phyloP scores from a whole-genome alignment of 1,284 basidiomycete genomes.

The Irpex sp. region DNA sequence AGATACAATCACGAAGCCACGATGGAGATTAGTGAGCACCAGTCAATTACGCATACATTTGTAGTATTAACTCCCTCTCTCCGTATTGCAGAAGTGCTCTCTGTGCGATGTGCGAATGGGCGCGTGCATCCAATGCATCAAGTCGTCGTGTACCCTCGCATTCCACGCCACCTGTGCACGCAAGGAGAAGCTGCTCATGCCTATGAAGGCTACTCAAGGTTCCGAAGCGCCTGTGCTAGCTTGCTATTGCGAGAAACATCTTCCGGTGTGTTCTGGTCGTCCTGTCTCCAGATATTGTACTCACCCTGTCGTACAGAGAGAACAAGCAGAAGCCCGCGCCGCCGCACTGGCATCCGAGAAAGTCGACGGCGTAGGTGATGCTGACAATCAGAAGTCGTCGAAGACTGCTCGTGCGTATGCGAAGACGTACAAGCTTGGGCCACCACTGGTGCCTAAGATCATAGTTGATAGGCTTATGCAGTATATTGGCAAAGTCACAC shows the following conservation, averaged over 20 bases:
- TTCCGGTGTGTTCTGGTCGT: conserved; percentile 61
- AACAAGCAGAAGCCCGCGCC: conserved; percentile 59
- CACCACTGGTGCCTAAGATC: conserved; percentile 72
- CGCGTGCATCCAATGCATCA: conserved; percentile 97
- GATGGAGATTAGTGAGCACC: conserved; percentile 87
- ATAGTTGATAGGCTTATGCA: conserved; percentile 74
- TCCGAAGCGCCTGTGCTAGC: conserved; percentile 67
- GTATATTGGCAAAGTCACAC: conserved; percentile 71
- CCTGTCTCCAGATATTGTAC: neutral
- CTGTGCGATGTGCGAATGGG: conserved; percentile 82
- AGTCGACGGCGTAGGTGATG: conserved; percentile 30
- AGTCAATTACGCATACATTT: neutral
- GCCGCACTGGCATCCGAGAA: conserved; percentile 51
- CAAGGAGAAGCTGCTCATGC: conserved; percentile 76
- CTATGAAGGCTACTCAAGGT: conserved; percentile 83
- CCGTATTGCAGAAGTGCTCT: conserved; percentile 65
- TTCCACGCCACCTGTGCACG: conserved; percentile 97
- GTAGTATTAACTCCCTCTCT: conserved; percentile 1
- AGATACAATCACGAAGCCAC: conserved; percentile 83
- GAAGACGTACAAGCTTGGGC: conserved; percentile 76
- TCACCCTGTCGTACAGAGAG: conserved; percentile 43
- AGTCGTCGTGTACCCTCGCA: conserved; percentile 87
- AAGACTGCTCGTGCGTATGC: conserved; percentile 80
- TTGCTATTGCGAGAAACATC: conserved; percentile 86
- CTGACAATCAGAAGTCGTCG: conserved; percentile 35